Percentiles rank a stretch among this genome's conserved stretches.
Evolutionary conservation across 495 filamentous ascomycete genomes (phyloP).

Genomic region (Aspergillus heteromorphus): DNA sequence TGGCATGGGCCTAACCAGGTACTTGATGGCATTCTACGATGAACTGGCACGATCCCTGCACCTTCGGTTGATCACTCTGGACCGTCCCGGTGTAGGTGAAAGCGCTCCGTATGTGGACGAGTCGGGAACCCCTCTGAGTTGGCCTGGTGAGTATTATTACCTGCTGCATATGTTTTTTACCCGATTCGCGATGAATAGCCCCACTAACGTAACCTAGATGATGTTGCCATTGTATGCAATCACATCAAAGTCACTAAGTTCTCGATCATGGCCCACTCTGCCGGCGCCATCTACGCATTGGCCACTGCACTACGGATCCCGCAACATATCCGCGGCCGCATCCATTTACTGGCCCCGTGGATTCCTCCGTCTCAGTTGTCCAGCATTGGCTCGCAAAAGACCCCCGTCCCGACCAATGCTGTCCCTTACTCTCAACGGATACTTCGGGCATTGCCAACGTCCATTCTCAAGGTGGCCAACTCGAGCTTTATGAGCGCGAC

Average conservation of each 20-base stretch:
- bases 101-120: constrained; percentile 79
- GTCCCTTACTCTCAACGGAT: constrained; percentile 91
- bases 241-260: constrained; percentile 91
- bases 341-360: constrained; percentile 95
- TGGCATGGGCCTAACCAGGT: constrained; percentile 95
- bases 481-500: constrained; percentile 91
- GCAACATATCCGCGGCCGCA: constrained; percentile 88
- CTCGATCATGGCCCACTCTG: constrained; percentile 95
- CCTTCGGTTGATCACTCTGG: constrained; percentile 85
- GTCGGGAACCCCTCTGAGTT: constrained; percentile 79
- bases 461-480: constrained; percentile 89
- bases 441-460: constrained; percentile 83
- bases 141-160: constrained; percentile 67
- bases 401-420: constrained; percentile 68
- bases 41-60: constrained; percentile 87
- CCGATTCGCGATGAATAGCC: background rate
- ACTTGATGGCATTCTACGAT: constrained; percentile 96
- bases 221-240: constrained; percentile 93
- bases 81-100: constrained; percentile 90
- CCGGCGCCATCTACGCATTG: constrained; percentile 94
- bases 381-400: constrained; percentile 68
- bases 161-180: background rate
- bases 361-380: constrained; percentile 97
- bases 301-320: constrained; percentile 95
- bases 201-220: constrained; percentile 52